Evolutionary conservation across 495 filamentous ascomycete genomes (phyloP).

Genomic region (Cercophora sp.): DNA sequence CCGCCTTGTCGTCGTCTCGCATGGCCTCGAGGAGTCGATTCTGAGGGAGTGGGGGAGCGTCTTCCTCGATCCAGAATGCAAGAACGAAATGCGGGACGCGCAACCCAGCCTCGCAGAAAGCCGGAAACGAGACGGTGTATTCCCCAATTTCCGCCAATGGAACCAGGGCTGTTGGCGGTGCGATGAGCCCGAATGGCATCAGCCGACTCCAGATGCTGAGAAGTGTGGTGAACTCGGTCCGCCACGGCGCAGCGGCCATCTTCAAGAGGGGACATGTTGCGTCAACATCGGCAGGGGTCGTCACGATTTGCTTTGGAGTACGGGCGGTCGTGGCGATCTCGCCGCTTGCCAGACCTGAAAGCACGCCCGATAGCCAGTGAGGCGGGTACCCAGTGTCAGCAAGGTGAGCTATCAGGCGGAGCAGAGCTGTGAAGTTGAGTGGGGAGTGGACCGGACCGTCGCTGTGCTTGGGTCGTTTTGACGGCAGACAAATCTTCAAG

Average conservation of each 20-base stretch:
- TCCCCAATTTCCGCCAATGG: slow-evolving; percentile 23
- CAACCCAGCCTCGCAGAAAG: background rate
- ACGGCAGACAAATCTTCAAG: slow-evolving; percentile 34
- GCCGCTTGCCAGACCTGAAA: slow-evolving; percentile 22
- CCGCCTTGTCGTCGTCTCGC: background rate
- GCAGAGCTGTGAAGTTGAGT: slow-evolving; percentile 28
- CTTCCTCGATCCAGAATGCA: slow-evolving; percentile 24
- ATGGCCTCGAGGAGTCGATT: background rate
- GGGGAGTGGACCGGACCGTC: slow-evolving; percentile 18
- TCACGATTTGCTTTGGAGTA: slow-evolving; percentile 17
- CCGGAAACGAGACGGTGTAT: slow-evolving; percentile 20
- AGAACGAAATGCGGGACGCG: slow-evolving; percentile 25
- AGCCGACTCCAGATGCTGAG: slow-evolving; percentile 26
- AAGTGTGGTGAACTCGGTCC: slow-evolving; percentile 30
- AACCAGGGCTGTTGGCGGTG: slow-evolving; percentile 17
- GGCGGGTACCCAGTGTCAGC: slow-evolving; percentile 32
- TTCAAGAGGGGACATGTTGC: slow-evolving; percentile 10
- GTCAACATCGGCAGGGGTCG: slow-evolving; percentile 13
- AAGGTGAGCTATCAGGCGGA: slow-evolving; percentile 28
- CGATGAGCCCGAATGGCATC: slow-evolving; percentile 26
- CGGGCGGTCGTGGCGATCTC: slow-evolving; percentile 27
- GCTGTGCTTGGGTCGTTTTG: slow-evolving; percentile 3
- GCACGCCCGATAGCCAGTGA: slow-evolving; percentile 32
- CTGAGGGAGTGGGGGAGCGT: background rate
- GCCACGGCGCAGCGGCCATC: slow-evolving; percentile 26